phyloP scores from a whole-genome alignment of 331 rosid genomes.

The Stylosanthes scabra region DNA sequence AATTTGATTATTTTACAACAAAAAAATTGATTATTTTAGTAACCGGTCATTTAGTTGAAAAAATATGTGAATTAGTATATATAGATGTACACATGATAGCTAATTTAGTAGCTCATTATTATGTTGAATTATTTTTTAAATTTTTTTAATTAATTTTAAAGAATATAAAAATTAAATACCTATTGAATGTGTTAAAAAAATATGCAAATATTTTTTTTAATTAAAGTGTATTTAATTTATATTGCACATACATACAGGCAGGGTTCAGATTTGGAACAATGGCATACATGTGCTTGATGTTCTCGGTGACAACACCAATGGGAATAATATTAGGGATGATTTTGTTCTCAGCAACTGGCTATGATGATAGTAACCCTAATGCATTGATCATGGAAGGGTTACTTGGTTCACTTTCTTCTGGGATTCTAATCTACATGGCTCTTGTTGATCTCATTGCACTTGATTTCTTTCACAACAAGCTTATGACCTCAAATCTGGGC shows the following conservation, averaged over 20 bases:
- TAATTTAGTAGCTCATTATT: no score
- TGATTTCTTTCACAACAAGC: conserved; percentile 94
- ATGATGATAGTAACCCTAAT: conserved; percentile 78
- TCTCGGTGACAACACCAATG: conserved; percentile 92
- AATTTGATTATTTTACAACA: no score
- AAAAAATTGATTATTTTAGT: no score
- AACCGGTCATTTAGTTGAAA: no score
- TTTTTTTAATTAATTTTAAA: no score
- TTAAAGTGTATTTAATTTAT: no score
- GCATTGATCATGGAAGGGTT: conserved; percentile 91
- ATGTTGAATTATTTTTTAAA: no score
- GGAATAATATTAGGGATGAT: conserved; percentile 84
- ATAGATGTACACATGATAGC: no score
- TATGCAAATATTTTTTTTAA: no score
- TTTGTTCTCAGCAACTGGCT: conserved; percentile 78
- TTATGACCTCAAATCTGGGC: conserved; percentile 58
- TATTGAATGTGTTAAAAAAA: no score
- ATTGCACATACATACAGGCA: conserved; percentile 56
- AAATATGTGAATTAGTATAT: no score
- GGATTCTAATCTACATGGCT: conserved; percentile 93
- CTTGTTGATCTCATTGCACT: conserved; percentile 87
- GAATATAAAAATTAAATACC: no score
- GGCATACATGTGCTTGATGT: conserved; percentile 93
- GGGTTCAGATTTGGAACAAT: conserved; percentile 76
- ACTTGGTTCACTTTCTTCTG: conserved; percentile 85